Conservation (phyloP, 495 filamentous ascomycete genomes). For the Xeromyces bisporus region DNA sequence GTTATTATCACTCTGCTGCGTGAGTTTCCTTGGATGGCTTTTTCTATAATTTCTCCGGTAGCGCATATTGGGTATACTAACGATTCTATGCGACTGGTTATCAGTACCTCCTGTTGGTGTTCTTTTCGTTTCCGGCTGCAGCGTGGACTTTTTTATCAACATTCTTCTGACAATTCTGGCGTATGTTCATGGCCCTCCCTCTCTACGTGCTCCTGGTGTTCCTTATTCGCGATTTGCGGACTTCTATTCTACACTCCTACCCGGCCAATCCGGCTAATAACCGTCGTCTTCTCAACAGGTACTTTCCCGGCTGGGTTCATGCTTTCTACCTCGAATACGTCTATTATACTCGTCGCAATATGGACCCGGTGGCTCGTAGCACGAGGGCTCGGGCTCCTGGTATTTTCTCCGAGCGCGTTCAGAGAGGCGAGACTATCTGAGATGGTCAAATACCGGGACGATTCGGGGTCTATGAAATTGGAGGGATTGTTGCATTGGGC, state of each 20-base stretch:
- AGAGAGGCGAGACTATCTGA: too few species aligned
- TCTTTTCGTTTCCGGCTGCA: constrained; percentile 44
- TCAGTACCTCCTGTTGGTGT: constrained; percentile 49
- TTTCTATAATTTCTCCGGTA: too few species aligned
- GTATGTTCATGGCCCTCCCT: constrained; percentile 14
- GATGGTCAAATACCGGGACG: too few species aligned
- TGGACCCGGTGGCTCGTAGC: constrained; percentile 32
- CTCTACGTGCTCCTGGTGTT: neutral
- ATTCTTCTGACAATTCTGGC: constrained; percentile 44
- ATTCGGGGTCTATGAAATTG: constrained; percentile 11
- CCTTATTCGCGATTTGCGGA: neutral
- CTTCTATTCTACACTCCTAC: too few species aligned
- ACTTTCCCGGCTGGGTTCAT: constrained; percentile 69
- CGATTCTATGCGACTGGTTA: constrained; percentile 1
- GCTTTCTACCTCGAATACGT: constrained; percentile 85
- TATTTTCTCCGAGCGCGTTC: constrained; percentile 67
- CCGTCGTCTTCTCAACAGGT: too few species aligned
- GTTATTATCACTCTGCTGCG: constrained; percentile 39
- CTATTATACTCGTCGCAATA: constrained; percentile 57
- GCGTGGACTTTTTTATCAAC: constrained; percentile 48
- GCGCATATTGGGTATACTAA: constrained; percentile 4
- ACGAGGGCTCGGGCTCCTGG: constrained; percentile 40
- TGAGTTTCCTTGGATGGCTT: too few species aligned
- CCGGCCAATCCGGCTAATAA: too few species aligned
- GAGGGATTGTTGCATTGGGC: too few species aligned